Evolutionary conservation across 768 basidiomycete genomes (phyloP).

Genomic region (Agaricus bisporus): DNA sequence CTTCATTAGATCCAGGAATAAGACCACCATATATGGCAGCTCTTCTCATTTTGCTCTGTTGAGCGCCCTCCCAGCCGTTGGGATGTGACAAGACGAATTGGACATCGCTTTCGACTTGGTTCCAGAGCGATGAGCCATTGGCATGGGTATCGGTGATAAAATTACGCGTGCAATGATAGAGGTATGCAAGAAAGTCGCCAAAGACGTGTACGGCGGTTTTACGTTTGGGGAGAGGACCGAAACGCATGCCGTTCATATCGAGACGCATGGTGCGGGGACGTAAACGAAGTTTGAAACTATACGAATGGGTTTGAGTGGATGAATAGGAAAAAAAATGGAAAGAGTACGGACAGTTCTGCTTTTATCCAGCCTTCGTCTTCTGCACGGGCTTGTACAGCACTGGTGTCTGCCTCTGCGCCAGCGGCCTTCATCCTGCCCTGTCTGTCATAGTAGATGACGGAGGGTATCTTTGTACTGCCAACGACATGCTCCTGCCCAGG

Average conservation of each 20-base stretch:
- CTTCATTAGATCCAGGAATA: constrained; percentile 69
- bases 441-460: constrained; percentile 68
- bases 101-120: constrained; percentile 60
- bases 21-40: constrained; percentile 67
- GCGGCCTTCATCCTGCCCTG: constrained; percentile 62
- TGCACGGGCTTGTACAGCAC: constrained; percentile 50
- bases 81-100: constrained; percentile 77
- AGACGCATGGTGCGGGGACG: constrained; percentile 74
- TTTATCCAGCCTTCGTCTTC: constrained; percentile 78
- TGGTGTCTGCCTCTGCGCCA: constrained; percentile 71
- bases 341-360: constrained; percentile 56
- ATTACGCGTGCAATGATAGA: constrained; percentile 65
- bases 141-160: constrained; percentile 83
- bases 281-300: constrained; percentile 77
- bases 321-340: neutral
- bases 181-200: constrained; percentile 72
- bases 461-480: constrained; percentile 80
- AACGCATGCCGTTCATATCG: constrained; percentile 79
- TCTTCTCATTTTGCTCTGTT: constrained; percentile 72
- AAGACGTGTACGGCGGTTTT: constrained; percentile 72
- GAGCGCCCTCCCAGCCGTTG: constrained; percentile 79
- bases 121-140: constrained; percentile 65
- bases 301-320: neutral
- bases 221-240: constrained; percentile 58
- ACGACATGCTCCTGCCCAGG: constrained; percentile 84